Conservation (phyloP, 768 basidiomycete genomes). For the Tephrocybe sp. region DNA sequence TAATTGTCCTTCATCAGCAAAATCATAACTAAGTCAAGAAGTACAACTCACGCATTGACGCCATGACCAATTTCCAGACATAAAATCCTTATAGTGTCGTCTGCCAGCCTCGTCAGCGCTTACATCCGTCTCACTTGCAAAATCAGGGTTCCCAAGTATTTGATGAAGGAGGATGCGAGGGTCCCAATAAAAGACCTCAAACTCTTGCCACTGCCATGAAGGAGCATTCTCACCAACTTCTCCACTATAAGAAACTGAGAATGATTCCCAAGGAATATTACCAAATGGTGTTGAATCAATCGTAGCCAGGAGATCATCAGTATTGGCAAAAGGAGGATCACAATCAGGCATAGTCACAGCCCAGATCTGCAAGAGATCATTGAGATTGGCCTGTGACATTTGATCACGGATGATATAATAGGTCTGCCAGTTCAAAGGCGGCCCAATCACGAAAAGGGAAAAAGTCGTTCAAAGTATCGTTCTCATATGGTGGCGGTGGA, state of each 20-base stretch:
- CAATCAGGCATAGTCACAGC: conserved; percentile 6
- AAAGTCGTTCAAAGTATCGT: neutral
- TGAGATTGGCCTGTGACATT: conserved; percentile 2
- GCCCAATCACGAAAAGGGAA: neutral
- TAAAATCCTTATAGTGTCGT: conserved; percentile 20
- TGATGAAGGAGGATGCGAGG: conserved; percentile 25
- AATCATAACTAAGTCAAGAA: neutral
- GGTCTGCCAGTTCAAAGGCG: conserved; percentile 1
- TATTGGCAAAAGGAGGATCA: conserved; percentile 29
- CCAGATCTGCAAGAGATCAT: conserved; percentile 3
- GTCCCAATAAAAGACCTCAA: conserved; percentile 34
- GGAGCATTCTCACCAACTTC: conserved; percentile 18
- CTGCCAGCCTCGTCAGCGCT: conserved; percentile 18
- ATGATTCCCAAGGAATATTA: conserved; percentile 35
- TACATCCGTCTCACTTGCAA: conserved; percentile 32
- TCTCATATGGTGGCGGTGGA: neutral
- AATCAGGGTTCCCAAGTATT: conserved; percentile 34
- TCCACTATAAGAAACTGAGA: conserved; percentile 27
- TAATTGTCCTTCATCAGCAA: neutral
- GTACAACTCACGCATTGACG: conserved; percentile 19
- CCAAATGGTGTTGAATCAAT: conserved; percentile 37
- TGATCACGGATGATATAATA: neutral
- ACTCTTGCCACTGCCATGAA: conserved; percentile 30
- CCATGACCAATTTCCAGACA: conserved; percentile 26
- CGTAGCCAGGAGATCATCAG: conserved; percentile 27